Base-by-base conservation (phyloP, 805 yeast species). In the Hemisphaericaspora nanyangensis region DNA sequence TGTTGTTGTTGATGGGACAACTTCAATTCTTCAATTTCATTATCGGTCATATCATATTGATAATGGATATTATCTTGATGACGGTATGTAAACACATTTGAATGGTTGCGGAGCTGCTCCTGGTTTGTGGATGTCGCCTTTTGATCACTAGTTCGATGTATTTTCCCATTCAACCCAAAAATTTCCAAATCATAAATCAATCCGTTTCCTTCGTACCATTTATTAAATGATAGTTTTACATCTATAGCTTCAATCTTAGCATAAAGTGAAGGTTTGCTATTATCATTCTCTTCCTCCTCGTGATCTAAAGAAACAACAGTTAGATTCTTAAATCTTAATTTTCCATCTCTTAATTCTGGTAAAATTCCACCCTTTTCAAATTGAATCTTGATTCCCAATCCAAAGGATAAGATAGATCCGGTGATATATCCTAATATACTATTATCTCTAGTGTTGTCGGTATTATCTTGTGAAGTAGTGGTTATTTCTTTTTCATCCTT, bases 141-240 rank as follows among this genome's bases (percentile, higher is more conserved):
- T 17, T n/a, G n/a, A n/a, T n/a, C n/a, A 29, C 13, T 27, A n/a
- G 8, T 22, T 51, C 56, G 51, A 19, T 36, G 40, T 6, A 63
- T 47, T 29, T 56, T 54, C 7, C 79, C 82, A 22, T 57, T 56
- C 48, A 75, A 48, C 1, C 82, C 82, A 29, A 55, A 63, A 5
- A 77, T 54, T 39, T 74, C 76, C 35, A 76, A 50, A 40, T 72
- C 74, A 31, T 72, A 50, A 20, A 77, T 70, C 18, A 77, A 52
- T 2, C 82, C 82, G 34, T 65, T 63, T 0, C 82, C 80, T 40
- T 70, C 72, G 30, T 72, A 65, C 81, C 81, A 77, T 51, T 77
- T 77, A 29, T 68, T 62, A 42, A 77, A 72, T 1, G 77, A 70
- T 7, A 77, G 54, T 0, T 75, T 64, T 18, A 76, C 47, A 32